Evolutionary conservation across 1,284 basidiomycete genomes (phyloP).

Genomic region (Spongispora temasekensis): DNA sequence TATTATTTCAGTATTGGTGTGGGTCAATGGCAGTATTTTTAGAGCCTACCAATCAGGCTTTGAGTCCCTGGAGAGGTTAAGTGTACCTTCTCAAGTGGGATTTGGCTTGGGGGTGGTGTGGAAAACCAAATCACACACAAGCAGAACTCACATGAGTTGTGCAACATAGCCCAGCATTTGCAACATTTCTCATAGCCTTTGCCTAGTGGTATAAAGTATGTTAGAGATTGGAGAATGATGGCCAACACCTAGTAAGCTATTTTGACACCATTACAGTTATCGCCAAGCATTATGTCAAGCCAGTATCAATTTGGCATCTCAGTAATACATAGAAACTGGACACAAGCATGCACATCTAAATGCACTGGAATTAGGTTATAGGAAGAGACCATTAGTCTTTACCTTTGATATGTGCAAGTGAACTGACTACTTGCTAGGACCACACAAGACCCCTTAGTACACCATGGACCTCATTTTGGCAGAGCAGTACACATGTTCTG

Average conservation of each 20-base stretch:
- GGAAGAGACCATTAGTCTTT: not conserved
- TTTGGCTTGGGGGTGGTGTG: not conserved
- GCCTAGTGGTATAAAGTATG: not conserved
- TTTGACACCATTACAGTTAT: not conserved
- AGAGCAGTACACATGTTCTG: not conserved
- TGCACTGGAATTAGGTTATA: not conserved
- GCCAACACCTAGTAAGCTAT: not conserved
- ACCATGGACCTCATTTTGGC: not conserved
- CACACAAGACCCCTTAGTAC: not conserved
- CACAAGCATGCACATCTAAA: not conserved
- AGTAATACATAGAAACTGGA: too few species aligned
- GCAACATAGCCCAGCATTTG: not conserved
- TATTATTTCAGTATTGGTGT: too few species aligned
- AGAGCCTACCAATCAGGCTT: not conserved
- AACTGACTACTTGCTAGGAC: not conserved
- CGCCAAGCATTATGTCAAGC: not conserved
- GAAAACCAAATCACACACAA: not conserved
- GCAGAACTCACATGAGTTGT: not conserved
- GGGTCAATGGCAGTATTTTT: not conserved
- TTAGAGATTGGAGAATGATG: not conserved
- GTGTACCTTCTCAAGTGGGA: too few species aligned
- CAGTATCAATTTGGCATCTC: not conserved
- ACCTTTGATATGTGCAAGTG: not conserved
- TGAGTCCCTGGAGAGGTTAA: too few species aligned
- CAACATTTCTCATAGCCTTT: not conserved